Percentiles rank a stretch among this genome's conserved stretches.
These are phyloP conservation scores for Paulinella micropora DNA, from an alignment of 78 protist genomes.

Conservation along the genomic window DNA sequence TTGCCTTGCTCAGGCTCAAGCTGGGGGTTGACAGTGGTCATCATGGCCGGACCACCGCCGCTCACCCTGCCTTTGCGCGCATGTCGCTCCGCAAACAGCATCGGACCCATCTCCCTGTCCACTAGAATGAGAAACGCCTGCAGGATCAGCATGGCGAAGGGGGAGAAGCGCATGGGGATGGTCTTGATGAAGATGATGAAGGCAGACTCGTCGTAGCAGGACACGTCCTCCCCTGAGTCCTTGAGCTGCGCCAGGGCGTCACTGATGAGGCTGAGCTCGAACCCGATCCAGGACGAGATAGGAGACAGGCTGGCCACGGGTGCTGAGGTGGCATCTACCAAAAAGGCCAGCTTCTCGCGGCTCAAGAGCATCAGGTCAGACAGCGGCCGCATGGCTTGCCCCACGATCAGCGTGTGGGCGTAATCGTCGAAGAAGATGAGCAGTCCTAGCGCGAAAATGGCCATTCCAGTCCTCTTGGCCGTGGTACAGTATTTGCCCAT, in stretches of 20 bases:
- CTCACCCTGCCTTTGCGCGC: neutral
- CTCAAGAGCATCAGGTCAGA: neutral
- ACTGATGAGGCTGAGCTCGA: neutral
- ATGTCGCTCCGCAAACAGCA: too few relatives aligned
- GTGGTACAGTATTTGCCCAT: neutral
- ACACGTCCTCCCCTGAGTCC: neutral
- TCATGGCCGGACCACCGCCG: neutral
- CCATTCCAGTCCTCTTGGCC: neutral
- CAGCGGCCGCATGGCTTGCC: neutral
- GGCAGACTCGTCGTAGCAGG: too few relatives aligned
- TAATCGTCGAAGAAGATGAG: slow-evolving; percentile 11
- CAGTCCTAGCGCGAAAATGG: neutral
- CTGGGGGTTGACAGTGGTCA: too few relatives aligned
- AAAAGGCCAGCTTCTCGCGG: neutral
- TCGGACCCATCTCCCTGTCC: neutral
- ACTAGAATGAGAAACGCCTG: neutral
- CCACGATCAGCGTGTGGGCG: neutral
- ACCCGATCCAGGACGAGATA: slow-evolving; percentile 12
- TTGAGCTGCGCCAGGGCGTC: neutral
- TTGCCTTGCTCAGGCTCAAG: neutral
- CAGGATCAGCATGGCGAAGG: neutral
- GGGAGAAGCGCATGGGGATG: neutral
- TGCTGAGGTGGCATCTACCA: neutral
- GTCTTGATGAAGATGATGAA: too few relatives aligned
- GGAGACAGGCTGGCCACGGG: neutral